Evolutionary conservation across 75 land plant species (phyloP).

Genomic region (Cunninghamia lanceolata): DNA sequence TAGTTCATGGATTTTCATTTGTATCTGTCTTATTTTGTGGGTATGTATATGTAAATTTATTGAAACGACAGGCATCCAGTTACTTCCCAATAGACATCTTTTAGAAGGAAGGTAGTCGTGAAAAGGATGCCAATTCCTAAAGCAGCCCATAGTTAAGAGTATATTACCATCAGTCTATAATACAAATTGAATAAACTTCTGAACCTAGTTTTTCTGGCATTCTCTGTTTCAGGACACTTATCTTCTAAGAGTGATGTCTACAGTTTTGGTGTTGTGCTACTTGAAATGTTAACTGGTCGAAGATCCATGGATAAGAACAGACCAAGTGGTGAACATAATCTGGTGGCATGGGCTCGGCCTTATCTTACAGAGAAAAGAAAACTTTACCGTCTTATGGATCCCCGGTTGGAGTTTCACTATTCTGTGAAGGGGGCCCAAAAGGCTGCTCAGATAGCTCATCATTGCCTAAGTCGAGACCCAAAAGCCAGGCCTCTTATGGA

Average conservation of each 20-base stretch:
- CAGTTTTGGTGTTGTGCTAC: constrained; percentile 76
- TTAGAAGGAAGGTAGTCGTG: neutral
- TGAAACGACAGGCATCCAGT: neutral
- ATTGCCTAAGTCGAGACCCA: constrained; percentile 62
- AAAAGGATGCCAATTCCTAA: neutral
- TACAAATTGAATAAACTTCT: neutral
- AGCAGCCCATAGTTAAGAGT: neutral
- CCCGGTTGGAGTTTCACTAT: constrained; percentile 60
- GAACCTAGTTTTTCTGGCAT: neutral
- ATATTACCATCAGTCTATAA: neutral
- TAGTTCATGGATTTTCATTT: neutral
- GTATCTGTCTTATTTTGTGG: neutral
- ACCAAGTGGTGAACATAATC: constrained; percentile 60
- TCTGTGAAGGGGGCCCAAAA: constrained; percentile 72
- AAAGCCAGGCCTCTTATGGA: constrained; percentile 71
- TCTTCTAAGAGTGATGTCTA: constrained; percentile 76
- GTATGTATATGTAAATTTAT: neutral
- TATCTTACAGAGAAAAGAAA: constrained; percentile 53
- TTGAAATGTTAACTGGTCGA: constrained; percentile 68
- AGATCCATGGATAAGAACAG: constrained; percentile 78
- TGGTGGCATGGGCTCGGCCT: constrained; percentile 64
- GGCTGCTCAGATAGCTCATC: constrained; percentile 51
- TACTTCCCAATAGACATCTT: neutral
- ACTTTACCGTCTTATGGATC: constrained; percentile 60
- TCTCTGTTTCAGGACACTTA: constrained; percentile 57